Conservation (phyloP, 1,139 yeast genomes). For the Protomyces macrosporus region DNA sequence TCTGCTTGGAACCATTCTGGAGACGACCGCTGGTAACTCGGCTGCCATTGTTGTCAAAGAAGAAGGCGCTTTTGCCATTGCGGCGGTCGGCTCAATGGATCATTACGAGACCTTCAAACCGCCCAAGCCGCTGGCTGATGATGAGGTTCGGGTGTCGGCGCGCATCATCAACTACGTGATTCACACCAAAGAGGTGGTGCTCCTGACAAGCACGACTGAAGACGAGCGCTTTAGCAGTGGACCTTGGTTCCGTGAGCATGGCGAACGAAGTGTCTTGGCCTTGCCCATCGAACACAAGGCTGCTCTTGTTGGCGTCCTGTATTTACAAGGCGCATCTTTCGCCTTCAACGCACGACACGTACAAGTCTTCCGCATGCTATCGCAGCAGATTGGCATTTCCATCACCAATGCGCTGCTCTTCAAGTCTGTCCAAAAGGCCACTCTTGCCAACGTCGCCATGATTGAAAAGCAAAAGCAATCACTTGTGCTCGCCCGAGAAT, state of each 20-base stretch:
- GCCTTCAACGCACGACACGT: constrained; percentile 31
- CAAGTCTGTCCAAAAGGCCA: constrained; percentile 31
- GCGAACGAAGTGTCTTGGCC: constrained; percentile 28
- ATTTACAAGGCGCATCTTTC: constrained; percentile 31
- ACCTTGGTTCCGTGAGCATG: constrained; percentile 27
- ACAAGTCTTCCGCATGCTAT: constrained; percentile 29
- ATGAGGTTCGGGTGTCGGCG: constrained; percentile 23
- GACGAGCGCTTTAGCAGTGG: constrained; percentile 29
- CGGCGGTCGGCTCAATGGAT: constrained; percentile 31
- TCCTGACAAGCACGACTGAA: constrained; percentile 25
- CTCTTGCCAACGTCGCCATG: constrained; percentile 32
- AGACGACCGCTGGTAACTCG: constrained; percentile 30
- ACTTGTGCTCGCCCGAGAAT: constrained; percentile 29
- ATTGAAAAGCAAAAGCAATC: constrained; percentile 31
- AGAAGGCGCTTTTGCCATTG: constrained; percentile 27
- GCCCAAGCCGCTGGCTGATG: constrained; percentile 24
- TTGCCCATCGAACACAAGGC: constrained; percentile 31
- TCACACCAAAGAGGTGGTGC: constrained; percentile 28
- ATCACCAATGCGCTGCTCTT: constrained; percentile 32
- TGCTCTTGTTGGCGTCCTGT: constrained; percentile 30
- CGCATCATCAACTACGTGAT: constrained; percentile 29
- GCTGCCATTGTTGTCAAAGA: constrained; percentile 31
- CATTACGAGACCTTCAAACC: constrained; percentile 13
- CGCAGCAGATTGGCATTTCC: constrained; percentile 32
- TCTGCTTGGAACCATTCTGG: constrained; percentile 30